Base-by-base conservation (phyloP, 192 early-diverging fungal genomes). In the Phycomyces blakesleeanus region DNA sequence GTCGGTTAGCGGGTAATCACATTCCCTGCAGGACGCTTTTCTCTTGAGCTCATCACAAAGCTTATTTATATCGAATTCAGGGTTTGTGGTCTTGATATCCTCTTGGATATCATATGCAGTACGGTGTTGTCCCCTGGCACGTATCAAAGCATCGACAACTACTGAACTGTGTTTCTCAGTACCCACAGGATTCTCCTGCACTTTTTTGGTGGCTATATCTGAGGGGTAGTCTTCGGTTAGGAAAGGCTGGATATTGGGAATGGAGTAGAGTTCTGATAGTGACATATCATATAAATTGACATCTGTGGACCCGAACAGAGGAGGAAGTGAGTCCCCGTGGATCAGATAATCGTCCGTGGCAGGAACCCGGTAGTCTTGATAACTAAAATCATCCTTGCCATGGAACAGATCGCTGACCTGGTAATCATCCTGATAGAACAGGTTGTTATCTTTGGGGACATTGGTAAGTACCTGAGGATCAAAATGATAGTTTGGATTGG, bases 381-480 rank as follows among this genome's bases (percentile, higher is more conserved):
- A 47, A n/a, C 12, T 18, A 47, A 59, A 22, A 24, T 59, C 40
- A 15, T 59, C 57, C 22, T 59, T 59, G 40, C 57, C 57, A 59
- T 59, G 57, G 4, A 59, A 59, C 14, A 59, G 57, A 59, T 42
- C 39, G 39, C 44, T 47, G 3, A 1, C 18, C 15, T 18, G 15
- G 18, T 47, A 47, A 47, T 6, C 6, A 41, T 41, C 14, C 6
- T 41, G 6, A 14, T 41, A 41, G 14, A 47, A n/a, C 4, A 14
- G 1, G 11, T 47, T 11, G 11, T 47, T 47, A 12, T 34, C 29
- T 7, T 34, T 34, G 2, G 29, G 29, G 29, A 7, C 29, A 34
- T 34, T 34, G 29, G 7, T 2, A 2, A 47, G 18, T 14, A 11
- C 12, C 12, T 14, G 44, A n/a, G 18, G 44, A 12, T 47, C 44